phyloP scores from a whole-genome alignment of 179 eudicot species.

The Silene noctiflora region DNA sequence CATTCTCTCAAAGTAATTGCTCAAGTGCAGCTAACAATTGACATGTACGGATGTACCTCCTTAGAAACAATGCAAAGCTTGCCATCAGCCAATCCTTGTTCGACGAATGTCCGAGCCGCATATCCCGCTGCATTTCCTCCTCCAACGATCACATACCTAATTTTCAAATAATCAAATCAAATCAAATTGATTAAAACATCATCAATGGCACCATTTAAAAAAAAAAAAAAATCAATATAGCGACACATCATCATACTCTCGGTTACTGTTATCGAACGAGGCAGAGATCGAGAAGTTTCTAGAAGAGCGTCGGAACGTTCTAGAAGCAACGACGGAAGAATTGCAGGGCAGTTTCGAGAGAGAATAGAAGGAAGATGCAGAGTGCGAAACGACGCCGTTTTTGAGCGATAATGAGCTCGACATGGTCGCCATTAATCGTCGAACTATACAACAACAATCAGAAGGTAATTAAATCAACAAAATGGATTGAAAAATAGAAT shows the following conservation, averaged over 20 bases:
- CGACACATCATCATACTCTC: constrained; percentile 49
- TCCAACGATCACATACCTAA: constrained; percentile 86
- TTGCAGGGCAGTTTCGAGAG: constrained; percentile 26
- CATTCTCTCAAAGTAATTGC: no score
- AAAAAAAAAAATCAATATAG: no score
- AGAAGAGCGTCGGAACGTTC: constrained; percentile 33
- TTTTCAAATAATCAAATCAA: constrained; percentile 15
- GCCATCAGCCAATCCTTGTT: constrained; percentile 89
- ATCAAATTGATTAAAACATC: neutral
- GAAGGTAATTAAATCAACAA: neutral
- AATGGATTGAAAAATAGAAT: neutral
- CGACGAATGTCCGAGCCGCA: constrained; percentile 85
- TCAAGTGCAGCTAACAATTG: neutral
- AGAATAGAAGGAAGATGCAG: constrained; percentile 45
- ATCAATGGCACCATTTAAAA: neutral
- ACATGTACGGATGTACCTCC: constrained; percentile 61
- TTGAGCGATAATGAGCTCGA: constrained; percentile 52
- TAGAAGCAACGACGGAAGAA: constrained; percentile 31
- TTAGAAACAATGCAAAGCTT: constrained; percentile 89
- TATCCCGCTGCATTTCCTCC: constrained; percentile 98
- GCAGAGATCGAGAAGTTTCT: constrained; percentile 50
- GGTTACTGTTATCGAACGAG: constrained; percentile 76
- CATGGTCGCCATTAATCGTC: constrained; percentile 58
- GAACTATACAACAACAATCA: constrained; percentile 21
- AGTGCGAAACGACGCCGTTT: constrained; percentile 48